Evolutionary conservation across 148 eudicot species (phyloP).

Genomic region (Diospyros lotus): DNA sequence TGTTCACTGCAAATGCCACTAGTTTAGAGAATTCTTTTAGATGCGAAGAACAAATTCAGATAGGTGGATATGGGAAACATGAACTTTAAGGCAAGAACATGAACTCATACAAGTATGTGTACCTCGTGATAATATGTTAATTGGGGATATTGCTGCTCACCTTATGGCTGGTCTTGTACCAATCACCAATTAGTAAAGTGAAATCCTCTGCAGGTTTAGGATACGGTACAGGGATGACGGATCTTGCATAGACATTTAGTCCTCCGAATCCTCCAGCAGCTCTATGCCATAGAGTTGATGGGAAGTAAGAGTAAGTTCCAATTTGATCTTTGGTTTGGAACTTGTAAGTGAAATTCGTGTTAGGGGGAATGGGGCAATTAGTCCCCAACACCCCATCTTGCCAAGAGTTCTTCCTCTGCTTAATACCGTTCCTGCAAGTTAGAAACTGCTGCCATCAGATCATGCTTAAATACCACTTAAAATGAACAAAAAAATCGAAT

Average conservation of each 20-base stretch:
- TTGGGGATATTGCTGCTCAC: slow-evolving; percentile 25
- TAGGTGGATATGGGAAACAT: background rate
- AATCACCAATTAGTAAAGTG: slow-evolving; percentile 81
- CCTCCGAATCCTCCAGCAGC: slow-evolving; percentile 94
- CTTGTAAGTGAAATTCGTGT: slow-evolving; percentile 71
- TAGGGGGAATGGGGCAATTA: slow-evolving; percentile 86
- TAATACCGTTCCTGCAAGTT: slow-evolving; percentile 78
- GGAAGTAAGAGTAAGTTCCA: slow-evolving; percentile 89
- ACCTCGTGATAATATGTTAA: no score
- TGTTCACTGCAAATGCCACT: no score
- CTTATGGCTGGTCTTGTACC: slow-evolving; percentile 72
- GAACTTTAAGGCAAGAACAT: background rate
- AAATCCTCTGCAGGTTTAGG: slow-evolving; percentile 71
- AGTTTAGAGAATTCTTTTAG: no score
- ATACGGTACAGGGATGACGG: slow-evolving; percentile 76
- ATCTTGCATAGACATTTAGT: slow-evolving; percentile 72
- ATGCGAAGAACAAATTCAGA: no score
- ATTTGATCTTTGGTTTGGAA: slow-evolving; percentile 95
- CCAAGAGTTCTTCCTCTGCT: slow-evolving; percentile 98
- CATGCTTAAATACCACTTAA: background rate
- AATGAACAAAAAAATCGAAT: no score
- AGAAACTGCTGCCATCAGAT: background rate
- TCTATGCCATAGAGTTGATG: slow-evolving; percentile 75
- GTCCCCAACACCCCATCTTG: slow-evolving; percentile 98
- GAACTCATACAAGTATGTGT: no score